Conservation (phyloP, 2,329 filamentous ascomycete genomes). For the Penicillium sp. region DNA sequence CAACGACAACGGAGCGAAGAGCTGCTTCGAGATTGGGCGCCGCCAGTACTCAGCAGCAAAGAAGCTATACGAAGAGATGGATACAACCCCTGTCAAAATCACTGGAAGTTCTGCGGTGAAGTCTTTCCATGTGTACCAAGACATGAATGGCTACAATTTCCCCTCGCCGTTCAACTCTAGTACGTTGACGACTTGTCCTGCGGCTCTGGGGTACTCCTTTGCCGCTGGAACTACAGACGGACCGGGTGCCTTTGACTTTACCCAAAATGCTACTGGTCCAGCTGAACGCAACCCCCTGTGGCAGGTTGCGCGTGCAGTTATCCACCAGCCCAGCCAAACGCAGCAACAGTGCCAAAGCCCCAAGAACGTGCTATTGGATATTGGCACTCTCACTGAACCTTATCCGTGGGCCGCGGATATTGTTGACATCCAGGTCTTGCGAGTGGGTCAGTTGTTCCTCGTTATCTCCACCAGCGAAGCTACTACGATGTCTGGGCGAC, state of each 20-base stretch:
- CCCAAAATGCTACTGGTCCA: conserved; percentile 78
- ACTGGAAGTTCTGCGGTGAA: conserved; percentile 66
- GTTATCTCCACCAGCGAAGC: conserved; percentile 84
- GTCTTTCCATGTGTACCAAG: conserved; percentile 80
- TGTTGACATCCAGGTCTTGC: conserved; percentile 81
- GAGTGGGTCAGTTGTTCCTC: conserved; percentile 80
- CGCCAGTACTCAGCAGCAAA: conserved; percentile 48
- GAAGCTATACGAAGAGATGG: conserved; percentile 58
- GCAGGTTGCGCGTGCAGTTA: conserved; percentile 69
- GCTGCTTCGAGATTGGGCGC: conserved; percentile 51
- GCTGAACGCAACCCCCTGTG: conserved; percentile 72
- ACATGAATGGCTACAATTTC: conserved; percentile 77
- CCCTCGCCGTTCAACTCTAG: conserved; percentile 64
- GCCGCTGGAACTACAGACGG: conserved; percentile 91
- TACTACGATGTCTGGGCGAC: conserved; percentile 85
- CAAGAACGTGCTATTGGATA: conserved; percentile 85
- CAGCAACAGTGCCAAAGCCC: conserved; percentile 75
- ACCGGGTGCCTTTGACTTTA: conserved; percentile 89
- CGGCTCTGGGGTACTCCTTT: conserved; percentile 87
- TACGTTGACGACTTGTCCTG: conserved; percentile 71
- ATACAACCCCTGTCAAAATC: conserved; percentile 40
- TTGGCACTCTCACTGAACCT: conserved; percentile 73
- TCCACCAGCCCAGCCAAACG: conserved; percentile 67
- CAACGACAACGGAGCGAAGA: conserved; percentile 49
- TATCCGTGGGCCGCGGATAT: conserved; percentile 91